Base-by-base conservation (phyloP, 2,329 filamentous ascomycete species). In the Pseudogymnoascus sp. region DNA sequence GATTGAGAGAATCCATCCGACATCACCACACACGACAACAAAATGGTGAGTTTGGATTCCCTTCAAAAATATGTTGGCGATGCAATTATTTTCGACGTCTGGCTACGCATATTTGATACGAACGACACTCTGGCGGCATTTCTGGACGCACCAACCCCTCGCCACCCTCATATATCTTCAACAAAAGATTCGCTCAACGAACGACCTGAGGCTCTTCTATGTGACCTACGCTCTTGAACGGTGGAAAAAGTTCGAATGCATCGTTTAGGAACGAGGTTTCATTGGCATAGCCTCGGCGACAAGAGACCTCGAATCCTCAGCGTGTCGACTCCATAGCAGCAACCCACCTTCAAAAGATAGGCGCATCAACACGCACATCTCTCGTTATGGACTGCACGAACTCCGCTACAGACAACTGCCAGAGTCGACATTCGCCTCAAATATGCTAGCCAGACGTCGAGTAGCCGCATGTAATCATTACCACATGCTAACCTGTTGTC, bases 21-120 rank as follows among this genome's bases (percentile, higher is more conserved):
- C 47, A 54, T 54, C 47, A 54, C 47, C 47, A 54, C 47, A 54
- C 29, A 54, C 47, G 47, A 54, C 47, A 54, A 54, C 47, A 54
- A 54, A 54, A 54, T 54, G 47, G 47, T 54, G 47, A 54, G 47
- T 54, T 54, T 54, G n/a, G 47, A 54, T 54, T 13, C 29, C 47
- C 5, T 54, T 54, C 47, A 54, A 54, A 54, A 54, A 54, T 54
- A 54, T 54, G 15, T 33, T 5, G 29, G 47, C 47, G 47, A 54
- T 33, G 31, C 47, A 54, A 54, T 35, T 54, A 54, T 54, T 54
- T 54, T 54, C 47, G 47, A 54, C 29, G 47, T 21, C 29, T 54
- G 29, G 47, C 47, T 54, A 54, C 29, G 47, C 47, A 54, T 54
- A 54, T 54, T 54, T 54, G 47, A 54, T 54, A 21, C 47, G 47